Evolutionary conservation across 2,329 filamentous ascomycete genomes (phyloP), one percentile per base, ranked within the genome.

Genomic region (Monilinia fructicola): DNA sequence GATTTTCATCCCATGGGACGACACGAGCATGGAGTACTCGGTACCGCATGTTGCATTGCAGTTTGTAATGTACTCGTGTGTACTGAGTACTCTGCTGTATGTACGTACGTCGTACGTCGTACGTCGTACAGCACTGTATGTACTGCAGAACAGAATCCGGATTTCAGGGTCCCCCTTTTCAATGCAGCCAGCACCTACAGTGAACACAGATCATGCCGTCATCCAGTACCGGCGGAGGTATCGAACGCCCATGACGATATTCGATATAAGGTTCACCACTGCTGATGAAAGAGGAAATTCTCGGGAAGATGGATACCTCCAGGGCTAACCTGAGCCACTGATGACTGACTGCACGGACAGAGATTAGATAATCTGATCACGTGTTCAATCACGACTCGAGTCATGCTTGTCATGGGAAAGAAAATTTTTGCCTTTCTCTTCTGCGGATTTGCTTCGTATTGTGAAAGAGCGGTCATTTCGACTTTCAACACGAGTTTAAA

Each of bases 21-120:
- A 46, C 56, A 60, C 28, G 28, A 48, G 42, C 2, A 60, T 60
- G 56, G 56, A 59, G 56, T 59, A 59, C 40, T 26, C 56, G 48
- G 42, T 12, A 35, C 31, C 31, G 9, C 31, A 35, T 35, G 31
- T 35, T 7, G 31, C 31, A 7, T 35, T 35, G 31, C 31, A 35
- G 31, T 35, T 35, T 35, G 31, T 35, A 35, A 35, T 35, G 31
- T 35, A 5, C 31, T 35, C n/a, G 31, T 35, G 9, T 35, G 31
- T 35, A 35, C n/a, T n/a, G n/a, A n/a, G n/a, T n/a, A n/a, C n/a
- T n/a, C n/a, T n/a, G n/a, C n/a, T 5, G 28, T 31, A 31, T 31
- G 28, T 6, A 31, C 6, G 28, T 31, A 31, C 6, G 31, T 35
- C 6, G n/a, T n/a, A n/a, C n/a, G n/a, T n/a, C n/a, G n/a, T n/a